Evolutionary conservation across 495 filamentous ascomycete species (phyloP).

Genomic region (Penicillium steckii): DNA sequence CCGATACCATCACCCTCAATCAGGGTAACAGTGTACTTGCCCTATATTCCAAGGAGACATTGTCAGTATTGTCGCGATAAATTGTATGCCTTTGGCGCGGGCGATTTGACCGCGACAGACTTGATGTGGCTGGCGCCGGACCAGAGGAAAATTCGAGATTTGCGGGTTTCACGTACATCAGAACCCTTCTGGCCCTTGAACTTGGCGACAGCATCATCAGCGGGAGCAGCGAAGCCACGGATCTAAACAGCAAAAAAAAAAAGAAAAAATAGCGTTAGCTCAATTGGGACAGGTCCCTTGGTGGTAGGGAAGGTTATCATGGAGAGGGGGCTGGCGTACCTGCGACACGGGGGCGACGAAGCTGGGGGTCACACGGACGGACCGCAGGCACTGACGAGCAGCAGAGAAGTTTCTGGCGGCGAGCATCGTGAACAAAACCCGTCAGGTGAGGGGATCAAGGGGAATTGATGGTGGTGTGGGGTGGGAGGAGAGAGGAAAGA

Average conservation of each 20-base stretch:
- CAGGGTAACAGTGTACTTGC: slow-evolving; percentile 90
- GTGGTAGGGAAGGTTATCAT: background rate
- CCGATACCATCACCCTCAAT: slow-evolving; percentile 99
- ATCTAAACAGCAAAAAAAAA: slow-evolving; percentile 23
- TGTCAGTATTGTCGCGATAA: slow-evolving; percentile 13
- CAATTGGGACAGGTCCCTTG: slow-evolving; percentile 8
- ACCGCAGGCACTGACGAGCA: slow-evolving; percentile 57
- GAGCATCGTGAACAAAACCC: slow-evolving; percentile 52
- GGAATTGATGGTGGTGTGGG: slow-evolving; percentile 18
- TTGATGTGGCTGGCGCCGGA: slow-evolving; percentile 24
- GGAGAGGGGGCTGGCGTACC: slow-evolving; percentile 34
- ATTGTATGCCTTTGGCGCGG: background rate
- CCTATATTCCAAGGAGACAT: slow-evolving; percentile 49
- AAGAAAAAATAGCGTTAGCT: slow-evolving; percentile 25
- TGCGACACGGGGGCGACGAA: slow-evolving; percentile 50
- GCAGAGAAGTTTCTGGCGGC: slow-evolving; percentile 55
- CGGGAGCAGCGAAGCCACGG: slow-evolving; percentile 51
- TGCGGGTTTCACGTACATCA: slow-evolving; percentile 57
- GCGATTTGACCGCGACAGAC: slow-evolving; percentile 1
- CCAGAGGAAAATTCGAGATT: slow-evolving; percentile 21
- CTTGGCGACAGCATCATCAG: slow-evolving; percentile 78
- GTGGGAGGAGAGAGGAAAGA: slow-evolving; percentile 27
- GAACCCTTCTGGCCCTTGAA: slow-evolving; percentile 87
- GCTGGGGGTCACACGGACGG: slow-evolving; percentile 45
- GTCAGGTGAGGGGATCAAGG: slow-evolving; percentile 13